Evolutionary conservation across 257 asterid genomes (phyloP).

Genomic region (Capsicum rhomboideum): DNA sequence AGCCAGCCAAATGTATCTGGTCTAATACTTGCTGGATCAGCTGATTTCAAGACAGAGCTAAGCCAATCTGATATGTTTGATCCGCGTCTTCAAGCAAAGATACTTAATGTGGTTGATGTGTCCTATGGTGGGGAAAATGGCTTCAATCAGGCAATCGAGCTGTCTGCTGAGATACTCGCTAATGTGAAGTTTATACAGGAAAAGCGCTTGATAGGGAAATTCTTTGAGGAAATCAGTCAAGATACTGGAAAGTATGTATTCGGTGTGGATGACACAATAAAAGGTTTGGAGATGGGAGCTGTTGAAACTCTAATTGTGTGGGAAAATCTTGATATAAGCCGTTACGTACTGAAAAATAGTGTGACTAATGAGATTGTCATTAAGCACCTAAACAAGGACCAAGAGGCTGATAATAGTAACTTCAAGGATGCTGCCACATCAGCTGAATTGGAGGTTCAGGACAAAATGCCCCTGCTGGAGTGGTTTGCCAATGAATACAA

Average conservation of each 20-base stretch:
- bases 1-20: constrained; percentile 43
- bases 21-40: constrained; percentile 37
- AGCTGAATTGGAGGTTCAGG: constrained; percentile 35
- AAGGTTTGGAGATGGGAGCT: constrained; percentile 42
- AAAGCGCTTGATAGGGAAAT: constrained; percentile 36
- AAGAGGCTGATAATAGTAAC: constrained; percentile 27
- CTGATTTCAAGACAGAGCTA: constrained; percentile 40
- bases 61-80: constrained; percentile 47
- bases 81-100: constrained; percentile 37
- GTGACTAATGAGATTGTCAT: constrained; percentile 17
- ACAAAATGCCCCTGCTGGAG: constrained; percentile 36
- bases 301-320: constrained; percentile 37
- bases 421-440: constrained; percentile 26
- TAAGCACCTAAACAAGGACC: constrained; percentile 34
- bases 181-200: constrained; percentile 44
- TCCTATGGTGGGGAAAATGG: constrained; percentile 47
- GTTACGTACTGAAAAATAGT: constrained; percentile 20
- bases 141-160: constrained; percentile 39
- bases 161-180: constrained; percentile 35
- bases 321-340: constrained; percentile 42
- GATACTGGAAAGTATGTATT: constrained; percentile 40
- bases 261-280: constrained; percentile 40
- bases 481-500: constrained; percentile 43
- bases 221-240: constrained; percentile 43
- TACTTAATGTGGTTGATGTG: constrained; percentile 39